Evolutionary conservation across 1,284 basidiomycete genomes (phyloP).

Genomic region (Polyporus tsugae): DNA sequence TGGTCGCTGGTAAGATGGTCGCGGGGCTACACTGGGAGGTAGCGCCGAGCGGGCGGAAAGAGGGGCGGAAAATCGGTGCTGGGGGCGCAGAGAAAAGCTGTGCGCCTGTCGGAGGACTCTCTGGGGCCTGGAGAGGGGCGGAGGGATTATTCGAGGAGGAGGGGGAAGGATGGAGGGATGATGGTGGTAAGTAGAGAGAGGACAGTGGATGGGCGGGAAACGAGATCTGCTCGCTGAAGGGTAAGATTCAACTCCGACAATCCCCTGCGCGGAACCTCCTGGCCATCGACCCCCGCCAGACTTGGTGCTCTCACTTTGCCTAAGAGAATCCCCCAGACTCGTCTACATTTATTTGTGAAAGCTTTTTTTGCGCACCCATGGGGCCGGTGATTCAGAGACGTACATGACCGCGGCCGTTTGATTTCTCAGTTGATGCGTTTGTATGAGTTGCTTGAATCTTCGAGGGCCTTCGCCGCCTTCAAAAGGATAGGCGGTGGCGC

Average conservation of each 20-base stretch:
- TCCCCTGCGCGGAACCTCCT: constrained; percentile 36
- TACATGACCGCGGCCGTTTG: too few relatives aligned
- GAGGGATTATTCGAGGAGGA: constrained; percentile 17
- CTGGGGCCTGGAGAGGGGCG: constrained; percentile 2
- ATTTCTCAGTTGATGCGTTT: too few relatives aligned
- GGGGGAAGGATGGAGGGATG: constrained; percentile 22
- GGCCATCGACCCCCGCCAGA: constrained; percentile 21
- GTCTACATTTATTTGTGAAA: too few relatives aligned
- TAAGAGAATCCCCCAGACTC: too few relatives aligned
- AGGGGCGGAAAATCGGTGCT: constrained; percentile 10
- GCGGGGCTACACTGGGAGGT: constrained; percentile 8
- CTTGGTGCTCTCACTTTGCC: background rate
- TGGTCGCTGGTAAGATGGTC: constrained; percentile 2
- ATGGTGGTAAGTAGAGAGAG: constrained; percentile 35
- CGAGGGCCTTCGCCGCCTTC: too few relatives aligned
- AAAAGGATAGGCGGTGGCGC: too few relatives aligned
- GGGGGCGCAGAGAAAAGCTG: constrained; percentile 10
- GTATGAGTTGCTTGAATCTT: too few relatives aligned
- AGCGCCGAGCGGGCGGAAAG: constrained; percentile 13
- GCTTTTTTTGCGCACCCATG: too few relatives aligned
- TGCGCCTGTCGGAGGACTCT: constrained; percentile 10
- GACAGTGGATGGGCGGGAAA: constrained; percentile 24
- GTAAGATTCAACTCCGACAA: constrained; percentile 41
- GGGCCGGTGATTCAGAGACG: too few relatives aligned
- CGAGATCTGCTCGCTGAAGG: constrained; percentile 38